Percentiles rank a stretch among this genome's conserved stretches.
Conservation (phyloP, 352 stramenopile genomes). For the Phytophthora quininea region DNA sequence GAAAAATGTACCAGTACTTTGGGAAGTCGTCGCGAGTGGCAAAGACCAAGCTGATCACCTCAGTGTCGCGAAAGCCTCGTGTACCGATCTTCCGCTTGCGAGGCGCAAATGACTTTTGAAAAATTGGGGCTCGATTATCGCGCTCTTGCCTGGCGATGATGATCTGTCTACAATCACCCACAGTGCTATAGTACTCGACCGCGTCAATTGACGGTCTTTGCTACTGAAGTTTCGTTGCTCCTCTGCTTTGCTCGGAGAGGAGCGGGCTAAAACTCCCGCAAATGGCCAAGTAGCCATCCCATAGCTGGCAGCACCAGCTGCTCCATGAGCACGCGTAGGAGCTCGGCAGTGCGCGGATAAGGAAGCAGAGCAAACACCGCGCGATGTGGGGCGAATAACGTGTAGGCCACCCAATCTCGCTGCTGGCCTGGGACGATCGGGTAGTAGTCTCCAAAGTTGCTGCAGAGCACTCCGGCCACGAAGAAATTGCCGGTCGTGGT, state of each 20-base stretch:
- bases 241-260: slow-evolving; percentile 23
- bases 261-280: background rate
- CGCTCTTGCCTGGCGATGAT: no score
- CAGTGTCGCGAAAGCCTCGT: slow-evolving; percentile 16
- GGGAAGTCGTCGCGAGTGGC: background rate
- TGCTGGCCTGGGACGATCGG: slow-evolving; percentile 34
- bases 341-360: slow-evolving; percentile 42
- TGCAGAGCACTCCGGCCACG: slow-evolving; percentile 72
- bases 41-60: slow-evolving; percentile 19
- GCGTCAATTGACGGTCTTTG: background rate
- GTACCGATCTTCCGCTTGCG: slow-evolving; percentile 27
- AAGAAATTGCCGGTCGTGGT: slow-evolving; percentile 71
- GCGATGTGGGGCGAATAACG: slow-evolving; percentile 60
- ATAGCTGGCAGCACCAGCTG: slow-evolving; percentile 51
- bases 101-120: slow-evolving; percentile 22
- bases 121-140: background rate
- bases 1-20: slow-evolving; percentile 12
- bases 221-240: slow-evolving; percentile 2
- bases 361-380: slow-evolving; percentile 56
- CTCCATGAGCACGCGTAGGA: slow-evolving; percentile 56
- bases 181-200: no score
- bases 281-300: slow-evolving; percentile 18
- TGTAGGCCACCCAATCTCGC: slow-evolving; percentile 48
- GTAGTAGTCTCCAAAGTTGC: slow-evolving; percentile 82
- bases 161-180: no score